Evolutionary conservation across 768 basidiomycete species (phyloP).

Genomic region (Xanthoconium stramineum): DNA sequence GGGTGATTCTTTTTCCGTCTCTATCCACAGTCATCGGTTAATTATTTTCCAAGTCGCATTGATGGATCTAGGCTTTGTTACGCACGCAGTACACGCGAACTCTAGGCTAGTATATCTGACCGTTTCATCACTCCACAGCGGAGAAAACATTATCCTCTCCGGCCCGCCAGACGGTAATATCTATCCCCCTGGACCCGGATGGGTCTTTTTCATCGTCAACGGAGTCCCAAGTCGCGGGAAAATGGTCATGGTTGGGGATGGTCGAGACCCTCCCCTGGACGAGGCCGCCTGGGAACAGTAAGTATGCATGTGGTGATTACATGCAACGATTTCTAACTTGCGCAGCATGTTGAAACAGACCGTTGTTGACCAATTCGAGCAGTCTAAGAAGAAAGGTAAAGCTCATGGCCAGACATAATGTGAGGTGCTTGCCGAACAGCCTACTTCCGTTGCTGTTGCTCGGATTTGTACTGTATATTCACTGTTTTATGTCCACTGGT

Average conservation of each 20-base stretch:
- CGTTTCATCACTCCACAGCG: slow-evolving; percentile 40
- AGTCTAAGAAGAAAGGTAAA: slow-evolving; percentile 31
- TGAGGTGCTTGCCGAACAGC: neutral
- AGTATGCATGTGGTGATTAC: slow-evolving; percentile 20
- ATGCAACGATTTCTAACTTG: neutral
- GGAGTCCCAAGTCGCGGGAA: slow-evolving; percentile 63
- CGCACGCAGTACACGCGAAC: slow-evolving; percentile 74
- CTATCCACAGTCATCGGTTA: neutral
- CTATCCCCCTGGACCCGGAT: slow-evolving; percentile 82
- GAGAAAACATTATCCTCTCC: slow-evolving; percentile 48
- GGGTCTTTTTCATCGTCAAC: slow-evolving; percentile 63
- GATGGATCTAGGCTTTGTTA: slow-evolving; percentile 82
- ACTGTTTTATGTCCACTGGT: neutral
- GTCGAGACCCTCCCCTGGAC: slow-evolving; percentile 57
- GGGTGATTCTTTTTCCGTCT: slow-evolving; percentile 35
- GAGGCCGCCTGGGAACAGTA: slow-evolving; percentile 56
- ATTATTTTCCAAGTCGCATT: slow-evolving; percentile 49
- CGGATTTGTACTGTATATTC: neutral
- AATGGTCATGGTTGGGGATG: slow-evolving; percentile 68
- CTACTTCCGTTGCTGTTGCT: neutral
- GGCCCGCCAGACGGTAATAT: slow-evolving; percentile 62
- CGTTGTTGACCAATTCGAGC: slow-evolving; percentile 48
- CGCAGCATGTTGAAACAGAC: slow-evolving; percentile 49
- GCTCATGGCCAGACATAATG: slow-evolving; percentile 1
- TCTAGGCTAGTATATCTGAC: slow-evolving; percentile 70